Evolutionary conservation across 179 eudicot genomes (phyloP), one percentile per base, ranked within the genome.

Genomic region (Beta corolliflora): DNA sequence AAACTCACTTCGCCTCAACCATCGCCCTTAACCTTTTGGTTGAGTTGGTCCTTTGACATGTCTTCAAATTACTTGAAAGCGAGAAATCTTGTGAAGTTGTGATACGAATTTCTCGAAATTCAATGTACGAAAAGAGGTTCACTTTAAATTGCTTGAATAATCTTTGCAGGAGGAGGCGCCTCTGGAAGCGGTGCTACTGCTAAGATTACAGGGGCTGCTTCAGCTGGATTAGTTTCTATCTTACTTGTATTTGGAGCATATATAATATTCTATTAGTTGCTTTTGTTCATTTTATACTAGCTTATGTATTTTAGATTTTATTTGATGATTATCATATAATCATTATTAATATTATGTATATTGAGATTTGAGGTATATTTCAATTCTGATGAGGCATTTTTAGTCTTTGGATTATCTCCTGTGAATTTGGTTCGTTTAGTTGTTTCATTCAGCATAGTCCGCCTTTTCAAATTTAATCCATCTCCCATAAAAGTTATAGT

Each of bases 191-290:
- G 18, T 25, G 73, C 60, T 2, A 67, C 78, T 12, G 8, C 21
- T 41, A 82, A 48, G 60, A 61, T 71, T 73, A 53, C 65, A 10
- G 73, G 63, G 52, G 52, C 52, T 48, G 9, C 9, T 48, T 1
- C 52, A 41, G 16, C 79, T 44, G 78, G 79, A 64, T 78, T 82
- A 29, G 69, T 46, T 13, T 54, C 63, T 14, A 55, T 70, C 81
- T 54, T 73, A 36, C 65, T 72, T 44, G 12, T 73, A 52, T 55
- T 78, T 29, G 56, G 58, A 36, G 78, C 75, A 21, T 82, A 29
- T 73, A 0, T 18, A 8, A 5, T 73, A n/a, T 56, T 78, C 8
- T 54, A 78, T 59, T 82, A 82, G 81, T 18, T 25, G 50, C 5
- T 19, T 36, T 31, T 50, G 36, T n/a, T 19, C 10, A 15, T 55